These are phyloP conservation scores for Colletotrichum truncatum DNA, from an alignment of 2,329 filamentous ascomycete species.

Conservation along the genomic window DNA sequence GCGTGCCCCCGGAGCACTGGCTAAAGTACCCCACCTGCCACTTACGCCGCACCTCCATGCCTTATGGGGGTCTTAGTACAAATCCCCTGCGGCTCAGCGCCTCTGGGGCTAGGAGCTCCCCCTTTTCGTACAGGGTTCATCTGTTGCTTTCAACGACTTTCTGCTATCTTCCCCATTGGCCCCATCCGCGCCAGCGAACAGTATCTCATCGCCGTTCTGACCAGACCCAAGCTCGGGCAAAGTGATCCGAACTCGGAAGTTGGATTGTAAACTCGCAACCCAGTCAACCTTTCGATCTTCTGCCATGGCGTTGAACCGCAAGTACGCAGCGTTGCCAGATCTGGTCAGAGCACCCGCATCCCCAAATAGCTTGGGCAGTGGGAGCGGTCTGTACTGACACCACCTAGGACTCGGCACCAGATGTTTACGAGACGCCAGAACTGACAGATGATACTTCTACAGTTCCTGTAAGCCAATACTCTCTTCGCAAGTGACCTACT, in stretches of 20 bases:
- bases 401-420: constrained; percentile 85
- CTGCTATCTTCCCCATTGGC: background rate
- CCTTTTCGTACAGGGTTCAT: constrained; percentile 1
- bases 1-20: background rate
- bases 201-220: background rate
- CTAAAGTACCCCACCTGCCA: constrained; percentile 14
- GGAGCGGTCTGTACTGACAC: constrained; percentile 26
- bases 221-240: background rate
- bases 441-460: constrained; percentile 91
- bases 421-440: constrained; percentile 96
- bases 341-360: constrained; percentile 58
- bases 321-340: constrained; percentile 84
- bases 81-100: constrained; percentile 12
- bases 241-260: background rate
- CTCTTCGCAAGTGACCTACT: background rate
- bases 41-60: background rate
- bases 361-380: background rate
- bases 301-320: constrained; percentile 78
- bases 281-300: background rate
- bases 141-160: background rate
- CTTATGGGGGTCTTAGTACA: constrained; percentile 12
- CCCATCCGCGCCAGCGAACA: background rate
- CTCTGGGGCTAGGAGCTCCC: background rate
- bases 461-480: constrained; percentile 72
- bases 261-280: background rate